Percentiles rank a stretch among this genome's conserved stretches.
phyloP scores from a whole-genome alignment of 495 filamentous ascomycete species.

The Penicillium paradoxum region DNA sequence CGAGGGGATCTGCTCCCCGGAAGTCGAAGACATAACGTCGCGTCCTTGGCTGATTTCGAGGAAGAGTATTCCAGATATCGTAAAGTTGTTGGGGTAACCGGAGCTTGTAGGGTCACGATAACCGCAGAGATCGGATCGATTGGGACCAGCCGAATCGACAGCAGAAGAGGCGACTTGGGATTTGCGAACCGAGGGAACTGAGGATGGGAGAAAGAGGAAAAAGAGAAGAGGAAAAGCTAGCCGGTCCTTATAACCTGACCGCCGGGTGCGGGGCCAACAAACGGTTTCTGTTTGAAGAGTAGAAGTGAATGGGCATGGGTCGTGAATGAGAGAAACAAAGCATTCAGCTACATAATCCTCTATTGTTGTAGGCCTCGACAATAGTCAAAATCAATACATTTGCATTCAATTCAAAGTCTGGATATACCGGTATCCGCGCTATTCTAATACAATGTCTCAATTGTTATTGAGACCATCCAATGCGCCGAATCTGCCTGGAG shows the following conservation, averaged over 20 bases:
- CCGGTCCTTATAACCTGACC: constrained; percentile 2
- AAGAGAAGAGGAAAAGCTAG: background rate
- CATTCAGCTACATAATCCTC: background rate
- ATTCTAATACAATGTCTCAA: background rate
- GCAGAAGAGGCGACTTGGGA: background rate
- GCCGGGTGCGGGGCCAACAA: constrained; percentile 9
- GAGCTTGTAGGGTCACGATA: background rate
- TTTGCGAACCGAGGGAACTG: background rate
- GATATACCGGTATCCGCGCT: constrained; percentile 3
- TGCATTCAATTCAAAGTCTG: background rate
- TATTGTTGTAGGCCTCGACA: background rate
- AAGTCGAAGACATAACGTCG: constrained; percentile 7
- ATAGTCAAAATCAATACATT: background rate
- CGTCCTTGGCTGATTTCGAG: constrained; percentile 2
- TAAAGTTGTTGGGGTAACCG: background rate
- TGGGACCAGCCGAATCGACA: constrained; percentile 8
- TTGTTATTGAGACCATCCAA: background rate
- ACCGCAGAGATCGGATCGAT: background rate
- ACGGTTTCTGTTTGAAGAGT: background rate
- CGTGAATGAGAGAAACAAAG: background rate
- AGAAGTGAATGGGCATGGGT: background rate
- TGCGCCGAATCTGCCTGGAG: background rate
- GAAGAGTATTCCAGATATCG: constrained; percentile 1
- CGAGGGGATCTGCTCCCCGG: constrained; percentile 10
- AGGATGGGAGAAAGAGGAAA: background rate